A percentile compares a stretch with the other conserved stretches of the same genome.
These are phyloP conservation scores for Colletotrichum magnum DNA, from an alignment of 2,329 filamentous ascomycete genomes.

Conservation along the genomic window DNA sequence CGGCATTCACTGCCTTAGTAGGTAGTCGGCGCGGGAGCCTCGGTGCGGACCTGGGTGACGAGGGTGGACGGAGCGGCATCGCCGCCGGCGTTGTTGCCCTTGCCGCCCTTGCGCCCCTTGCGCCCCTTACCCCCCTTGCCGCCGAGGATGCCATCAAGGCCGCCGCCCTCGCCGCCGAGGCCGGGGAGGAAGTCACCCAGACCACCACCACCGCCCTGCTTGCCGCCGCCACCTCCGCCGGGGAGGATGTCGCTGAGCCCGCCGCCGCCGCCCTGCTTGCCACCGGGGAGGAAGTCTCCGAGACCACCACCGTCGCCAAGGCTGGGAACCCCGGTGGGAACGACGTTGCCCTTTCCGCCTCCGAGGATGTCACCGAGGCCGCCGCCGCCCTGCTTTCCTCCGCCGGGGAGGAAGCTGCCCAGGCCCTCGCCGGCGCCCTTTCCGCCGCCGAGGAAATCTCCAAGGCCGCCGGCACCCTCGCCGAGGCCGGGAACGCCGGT, in stretches of 20 bases:
- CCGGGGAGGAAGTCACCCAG: background rate
- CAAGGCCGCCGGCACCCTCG: too few species aligned
- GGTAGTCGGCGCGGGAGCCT: background rate
- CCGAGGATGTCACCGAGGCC: background rate
- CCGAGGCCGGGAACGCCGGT: background rate
- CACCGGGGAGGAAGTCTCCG: background rate
- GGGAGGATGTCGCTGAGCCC: background rate
- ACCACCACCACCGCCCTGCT: background rate
- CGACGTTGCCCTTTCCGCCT: background rate
- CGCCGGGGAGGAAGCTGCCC: background rate
- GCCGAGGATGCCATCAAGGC: background rate
- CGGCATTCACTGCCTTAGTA: background rate
- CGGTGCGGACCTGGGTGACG: conserved; percentile 13
- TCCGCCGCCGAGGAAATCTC: background rate
- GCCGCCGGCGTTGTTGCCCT: background rate
- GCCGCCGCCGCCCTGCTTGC: background rate
- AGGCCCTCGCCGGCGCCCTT: background rate
- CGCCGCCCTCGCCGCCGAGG: background rate
- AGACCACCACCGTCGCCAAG: background rate
- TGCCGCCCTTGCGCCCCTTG: conserved; percentile 2
- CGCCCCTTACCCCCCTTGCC: background rate
- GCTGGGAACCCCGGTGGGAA: background rate
- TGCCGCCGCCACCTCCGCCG: background rate
- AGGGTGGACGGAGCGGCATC: conserved; percentile 5
- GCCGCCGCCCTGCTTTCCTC: background rate